Conservation (phyloP, 306 rosid species). For the Canavalia gladiata region DNA sequence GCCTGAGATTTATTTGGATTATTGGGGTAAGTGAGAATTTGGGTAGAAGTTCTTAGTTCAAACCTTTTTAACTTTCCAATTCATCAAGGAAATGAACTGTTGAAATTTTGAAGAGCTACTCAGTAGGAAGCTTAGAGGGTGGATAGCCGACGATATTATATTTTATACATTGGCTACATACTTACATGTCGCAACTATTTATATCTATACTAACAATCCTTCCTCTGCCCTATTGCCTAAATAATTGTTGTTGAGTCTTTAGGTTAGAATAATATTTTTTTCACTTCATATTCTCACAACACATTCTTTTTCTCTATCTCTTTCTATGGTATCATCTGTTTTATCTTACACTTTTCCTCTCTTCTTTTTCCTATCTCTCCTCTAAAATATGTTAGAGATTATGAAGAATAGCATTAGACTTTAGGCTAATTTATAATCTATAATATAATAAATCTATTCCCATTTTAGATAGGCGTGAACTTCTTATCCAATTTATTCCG, state of each 20-base stretch:
- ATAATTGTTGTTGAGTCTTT: not conserved
- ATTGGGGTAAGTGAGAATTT: not conserved
- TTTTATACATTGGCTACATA: not conserved
- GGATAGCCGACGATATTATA: not conserved
- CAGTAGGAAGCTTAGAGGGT: not conserved
- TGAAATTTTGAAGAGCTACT: conserved; percentile 3
- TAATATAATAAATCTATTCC: not conserved
- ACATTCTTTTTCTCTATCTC: no score
- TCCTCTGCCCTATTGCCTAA: not conserved
- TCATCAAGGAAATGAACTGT: not conserved
- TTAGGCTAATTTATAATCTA: not conserved
- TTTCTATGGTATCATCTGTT: no score
- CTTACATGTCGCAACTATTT: conserved; percentile 16
- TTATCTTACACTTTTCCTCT: no score
- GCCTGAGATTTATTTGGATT: not conserved
- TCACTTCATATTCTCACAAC: no score
- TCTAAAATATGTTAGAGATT: no score
- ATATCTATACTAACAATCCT: not conserved
- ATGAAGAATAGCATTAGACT: not conserved
- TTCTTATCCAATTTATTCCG: not conserved
- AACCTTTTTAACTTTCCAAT: not conserved
- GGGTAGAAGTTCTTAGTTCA: not conserved
- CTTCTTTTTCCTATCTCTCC: no score
- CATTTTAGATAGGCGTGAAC: not conserved
- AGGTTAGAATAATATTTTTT: no score